Base-by-base conservation (phyloP, 169 alveolate genomes). In the Plasmodium coatneyi region DNA sequence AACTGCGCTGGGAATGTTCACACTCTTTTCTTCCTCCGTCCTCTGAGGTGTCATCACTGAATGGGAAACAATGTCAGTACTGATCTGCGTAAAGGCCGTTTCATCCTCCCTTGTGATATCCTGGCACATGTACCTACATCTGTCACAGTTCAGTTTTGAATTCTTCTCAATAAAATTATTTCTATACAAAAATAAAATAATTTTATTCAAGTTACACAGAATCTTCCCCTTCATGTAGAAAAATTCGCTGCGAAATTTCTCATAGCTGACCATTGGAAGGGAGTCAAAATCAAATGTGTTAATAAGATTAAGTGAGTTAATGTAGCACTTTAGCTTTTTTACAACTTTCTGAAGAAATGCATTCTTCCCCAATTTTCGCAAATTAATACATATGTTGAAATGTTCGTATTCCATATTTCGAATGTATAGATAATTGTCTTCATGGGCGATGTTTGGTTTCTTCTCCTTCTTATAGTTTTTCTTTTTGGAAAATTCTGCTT, bases 271-370 rank as follows among this genome's bases (percentile, higher is more conserved):
- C 89, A 89, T 89, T 28, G 90, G 94, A 6, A 89, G 34, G 2
- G 94, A 56, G 72, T 89, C 89, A 80, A 89, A 89, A 56, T 79
- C 49, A 89, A 89, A 89, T 32, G 86, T 39, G 71, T 89, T 89
- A 19, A 89, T 89, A 16, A 89, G 41, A 41, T 89, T 89, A 60
- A 89, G 82, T 60, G 90, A 78, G 71, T 80, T 89, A 32, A 89
- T 79, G 71, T 79, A 89, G 19, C 94, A 89, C 52, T 89, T 89
- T 3, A 89, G 4, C 14, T 89, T 89, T 25, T 78, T 78, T 60
- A 89, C 78, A 34, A 89, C 89, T 79, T 79, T 89, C 2, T 14
- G 94, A 54, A 78, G 90, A 39, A 89, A 71, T 5, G 46, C 79
- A 41, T 46, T 89, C 66, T 60, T 32, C 81, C 54, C 84, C 12